Conservation (phyloP, 257 asterid species). For the Rhazya stricta region DNA sequence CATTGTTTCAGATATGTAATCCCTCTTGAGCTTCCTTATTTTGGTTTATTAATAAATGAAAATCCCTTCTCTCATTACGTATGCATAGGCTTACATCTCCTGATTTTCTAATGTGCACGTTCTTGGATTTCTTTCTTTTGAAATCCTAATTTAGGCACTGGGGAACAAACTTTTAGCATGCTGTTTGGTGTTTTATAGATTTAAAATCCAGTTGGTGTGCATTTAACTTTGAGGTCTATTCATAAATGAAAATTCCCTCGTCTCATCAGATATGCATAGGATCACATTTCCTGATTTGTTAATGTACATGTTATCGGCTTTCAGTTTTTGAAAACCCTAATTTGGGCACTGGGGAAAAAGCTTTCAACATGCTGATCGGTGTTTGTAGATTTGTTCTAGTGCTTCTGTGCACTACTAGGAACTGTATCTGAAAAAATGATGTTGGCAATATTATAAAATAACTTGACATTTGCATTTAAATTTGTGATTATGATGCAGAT, state of each 20-base stretch:
- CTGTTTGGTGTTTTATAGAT: neutral
- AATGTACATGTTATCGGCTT: neutral
- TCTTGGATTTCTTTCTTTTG: neutral
- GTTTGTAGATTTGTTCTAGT: neutral
- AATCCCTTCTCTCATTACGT: too few species aligned
- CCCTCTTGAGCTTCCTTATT: neutral
- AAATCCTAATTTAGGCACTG: neutral
- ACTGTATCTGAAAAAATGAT: neutral
- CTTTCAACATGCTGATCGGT: neutral
- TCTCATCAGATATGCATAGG: neutral
- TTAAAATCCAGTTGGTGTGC: too few species aligned
- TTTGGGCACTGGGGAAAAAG: neutral
- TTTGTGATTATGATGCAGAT: conserved; percentile 50
- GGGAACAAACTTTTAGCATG: neutral
- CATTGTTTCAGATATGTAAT: neutral
- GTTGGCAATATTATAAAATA: neutral
- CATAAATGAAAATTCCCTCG: neutral
- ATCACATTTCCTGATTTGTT: neutral
- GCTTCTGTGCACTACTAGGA: neutral
- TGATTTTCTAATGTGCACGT: neutral
- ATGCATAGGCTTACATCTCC: neutral
- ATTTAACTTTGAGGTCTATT: neutral
- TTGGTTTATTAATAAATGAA: neutral
- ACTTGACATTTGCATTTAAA: conserved; percentile 8
- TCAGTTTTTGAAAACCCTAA: neutral